Evolutionary conservation across 2,329 filamentous ascomycete species (phyloP).

Genomic region (Fusarium armeniacum): DNA sequence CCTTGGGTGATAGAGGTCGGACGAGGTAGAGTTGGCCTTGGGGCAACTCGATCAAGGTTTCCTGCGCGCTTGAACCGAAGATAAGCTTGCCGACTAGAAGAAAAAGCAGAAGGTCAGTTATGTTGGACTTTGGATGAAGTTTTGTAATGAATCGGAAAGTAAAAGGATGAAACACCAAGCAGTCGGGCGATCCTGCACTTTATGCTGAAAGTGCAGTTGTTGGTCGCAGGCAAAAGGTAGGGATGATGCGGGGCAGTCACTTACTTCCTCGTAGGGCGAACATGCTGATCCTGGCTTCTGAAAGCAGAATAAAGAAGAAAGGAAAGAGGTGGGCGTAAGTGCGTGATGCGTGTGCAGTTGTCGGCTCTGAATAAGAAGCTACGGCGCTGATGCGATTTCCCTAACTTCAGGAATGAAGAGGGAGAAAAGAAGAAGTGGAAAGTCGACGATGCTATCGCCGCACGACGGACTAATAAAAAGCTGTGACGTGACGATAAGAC

Average conservation of each 20-base stretch:
- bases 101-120: conserved; percentile 29
- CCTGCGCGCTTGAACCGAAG: conserved; percentile 88
- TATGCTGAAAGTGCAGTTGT: conserved; percentile 20
- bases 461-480: conserved; percentile 31
- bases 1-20: conserved; percentile 93
- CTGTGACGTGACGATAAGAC: conserved; percentile 41
- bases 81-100: conserved; percentile 86
- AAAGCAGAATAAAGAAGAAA: conserved; percentile 15
- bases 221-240: conserved; percentile 34
- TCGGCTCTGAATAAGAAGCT: conserved; percentile 20
- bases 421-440: conserved; percentile 18
- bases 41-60: conserved; percentile 92
- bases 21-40: conserved; percentile 98
- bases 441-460: conserved; percentile 39
- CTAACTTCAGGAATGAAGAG: conserved; percentile 5
- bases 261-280: conserved; percentile 58
- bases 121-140: conserved; percentile 5
- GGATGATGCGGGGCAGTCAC: conserved; percentile 47
- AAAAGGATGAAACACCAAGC: conserved; percentile 17
- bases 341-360: conserved; percentile 11
- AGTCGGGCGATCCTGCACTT: conserved; percentile 10
- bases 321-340: conserved; percentile 14
- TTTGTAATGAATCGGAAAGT: neutral
- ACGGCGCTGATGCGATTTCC: conserved; percentile 12
- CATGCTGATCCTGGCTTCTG: conserved; percentile 50